These are phyloP conservation scores for Vaccinium corymbosum DNA, from an alignment of 148 eudicot genomes.

Conservation along the genomic window DNA sequence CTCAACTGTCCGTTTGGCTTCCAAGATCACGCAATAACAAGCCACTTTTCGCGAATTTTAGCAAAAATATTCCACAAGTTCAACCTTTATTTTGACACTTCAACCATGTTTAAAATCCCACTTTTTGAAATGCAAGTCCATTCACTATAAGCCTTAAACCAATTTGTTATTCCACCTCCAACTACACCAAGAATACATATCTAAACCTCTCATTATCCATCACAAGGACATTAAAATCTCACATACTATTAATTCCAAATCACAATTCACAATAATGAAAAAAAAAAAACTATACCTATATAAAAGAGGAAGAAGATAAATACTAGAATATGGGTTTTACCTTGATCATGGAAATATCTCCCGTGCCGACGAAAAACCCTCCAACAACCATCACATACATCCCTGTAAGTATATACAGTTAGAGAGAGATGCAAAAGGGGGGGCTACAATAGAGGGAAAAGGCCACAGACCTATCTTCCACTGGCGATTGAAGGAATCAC, in stretches of 20 bases:
- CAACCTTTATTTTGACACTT: neutral
- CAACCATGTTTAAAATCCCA: neutral
- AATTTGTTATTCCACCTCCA: constrained; percentile 20
- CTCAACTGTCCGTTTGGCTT: neutral
- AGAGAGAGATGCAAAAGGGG: neutral
- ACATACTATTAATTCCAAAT: neutral
- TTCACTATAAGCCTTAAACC: neutral
- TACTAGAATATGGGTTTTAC: constrained; percentile 23
- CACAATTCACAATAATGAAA: neutral
- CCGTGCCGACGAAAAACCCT: constrained; percentile 28
- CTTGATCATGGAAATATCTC: constrained; percentile 45
- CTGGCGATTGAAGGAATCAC: constrained; percentile 27
- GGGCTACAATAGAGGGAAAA: neutral
- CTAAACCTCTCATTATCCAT: neutral
- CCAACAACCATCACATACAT: constrained; percentile 94
- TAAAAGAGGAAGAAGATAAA: neutral
- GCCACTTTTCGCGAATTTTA: neutral
- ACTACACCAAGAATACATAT: neutral
- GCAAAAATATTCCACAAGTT: neutral
- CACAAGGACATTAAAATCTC: neutral
- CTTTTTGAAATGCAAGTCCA: neutral
- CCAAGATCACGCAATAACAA: neutral
- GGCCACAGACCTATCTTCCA: constrained; percentile 35
- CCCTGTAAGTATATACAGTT: constrained; percentile 35
- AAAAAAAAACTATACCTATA: neutral